Conservation (phyloP, 73 alveolate genomes). For the Tetrahymena borealis region DNA sequence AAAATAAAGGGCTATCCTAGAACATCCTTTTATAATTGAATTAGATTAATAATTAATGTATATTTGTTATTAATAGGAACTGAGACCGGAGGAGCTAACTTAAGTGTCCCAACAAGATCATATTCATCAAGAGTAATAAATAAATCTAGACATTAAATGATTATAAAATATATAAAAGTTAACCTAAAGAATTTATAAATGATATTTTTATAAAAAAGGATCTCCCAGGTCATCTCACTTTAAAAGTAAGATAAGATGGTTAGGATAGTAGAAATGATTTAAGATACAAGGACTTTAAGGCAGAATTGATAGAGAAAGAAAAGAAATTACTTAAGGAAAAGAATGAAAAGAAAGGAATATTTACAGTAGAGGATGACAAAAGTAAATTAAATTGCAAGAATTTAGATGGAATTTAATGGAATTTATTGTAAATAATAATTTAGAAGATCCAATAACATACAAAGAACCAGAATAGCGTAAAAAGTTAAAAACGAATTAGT, state of each 20-base stretch:
- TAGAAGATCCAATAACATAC: constrained; percentile 33
- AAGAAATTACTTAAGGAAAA: constrained; percentile 55
- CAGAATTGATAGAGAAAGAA: constrained; percentile 68
- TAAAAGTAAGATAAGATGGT: constrained; percentile 77
- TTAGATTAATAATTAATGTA: too few species aligned
- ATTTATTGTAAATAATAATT: constrained; percentile 44
- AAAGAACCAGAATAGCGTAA: constrained; percentile 43
- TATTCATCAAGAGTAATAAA: constrained; percentile 62
- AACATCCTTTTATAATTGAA: too few species aligned
- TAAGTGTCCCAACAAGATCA: constrained; percentile 80
- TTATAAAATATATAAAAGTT: neutral
- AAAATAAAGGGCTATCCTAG: too few species aligned
- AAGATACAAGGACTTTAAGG: constrained; percentile 61
- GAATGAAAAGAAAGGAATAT: constrained; percentile 56
- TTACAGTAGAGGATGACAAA: constrained; percentile 31
- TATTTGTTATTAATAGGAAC: constrained; percentile 16
- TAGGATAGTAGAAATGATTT: constrained; percentile 66
- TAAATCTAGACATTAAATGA: neutral
- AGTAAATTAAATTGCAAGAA: constrained; percentile 11
- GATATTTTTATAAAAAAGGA: constrained; percentile 38
- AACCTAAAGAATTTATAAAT: neutral
- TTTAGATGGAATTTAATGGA: neutral
- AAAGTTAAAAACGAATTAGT: constrained; percentile 13
- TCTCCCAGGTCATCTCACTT: constrained; percentile 81
- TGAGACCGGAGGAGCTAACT: constrained; percentile 74